phyloP scores from a whole-genome alignment of 2,329 filamentous ascomycete genomes.

The Pleoardoris graminearum region DNA sequence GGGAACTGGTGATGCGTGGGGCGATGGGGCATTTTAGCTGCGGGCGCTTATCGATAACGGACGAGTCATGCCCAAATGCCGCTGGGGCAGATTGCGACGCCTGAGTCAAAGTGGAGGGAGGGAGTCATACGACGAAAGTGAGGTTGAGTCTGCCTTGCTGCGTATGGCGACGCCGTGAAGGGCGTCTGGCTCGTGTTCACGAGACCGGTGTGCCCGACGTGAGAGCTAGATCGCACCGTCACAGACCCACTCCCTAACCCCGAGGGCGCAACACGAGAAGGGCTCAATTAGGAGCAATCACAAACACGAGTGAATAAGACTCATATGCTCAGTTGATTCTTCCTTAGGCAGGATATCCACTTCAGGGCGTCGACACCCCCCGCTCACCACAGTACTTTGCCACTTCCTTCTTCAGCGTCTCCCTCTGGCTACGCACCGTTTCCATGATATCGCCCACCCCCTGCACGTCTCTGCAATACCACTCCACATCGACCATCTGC shows the following conservation, averaged over 20 bases:
- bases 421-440: slow-evolving; percentile 63
- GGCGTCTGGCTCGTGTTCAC: background rate
- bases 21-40: slow-evolving; percentile 18
- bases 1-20: slow-evolving; percentile 9
- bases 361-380: slow-evolving; percentile 40
- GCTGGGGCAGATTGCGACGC: slow-evolving; percentile 12
- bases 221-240: background rate
- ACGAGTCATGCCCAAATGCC: slow-evolving; percentile 11
- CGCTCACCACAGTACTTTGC: slow-evolving; percentile 72
- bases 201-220: background rate
- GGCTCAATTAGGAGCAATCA: slow-evolving; percentile 1
- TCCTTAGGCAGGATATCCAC: background rate
- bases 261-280: slow-evolving; percentile 29
- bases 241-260: background rate
- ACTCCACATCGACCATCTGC: slow-evolving; percentile 67
- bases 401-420: slow-evolving; percentile 72
- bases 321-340: no score
- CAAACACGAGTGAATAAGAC: no score
- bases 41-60: slow-evolving; percentile 18
- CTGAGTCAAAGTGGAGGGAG: slow-evolving; percentile 3
- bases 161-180: background rate
- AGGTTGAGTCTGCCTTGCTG: background rate
- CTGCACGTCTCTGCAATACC: slow-evolving; percentile 50
- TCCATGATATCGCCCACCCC: slow-evolving; percentile 69
- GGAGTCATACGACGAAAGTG: background rate